Percentiles rank a stretch among this genome's conserved stretches.
phyloP scores from a whole-genome alignment of 129 eudicot species.

The Scalesia atractyloides region DNA sequence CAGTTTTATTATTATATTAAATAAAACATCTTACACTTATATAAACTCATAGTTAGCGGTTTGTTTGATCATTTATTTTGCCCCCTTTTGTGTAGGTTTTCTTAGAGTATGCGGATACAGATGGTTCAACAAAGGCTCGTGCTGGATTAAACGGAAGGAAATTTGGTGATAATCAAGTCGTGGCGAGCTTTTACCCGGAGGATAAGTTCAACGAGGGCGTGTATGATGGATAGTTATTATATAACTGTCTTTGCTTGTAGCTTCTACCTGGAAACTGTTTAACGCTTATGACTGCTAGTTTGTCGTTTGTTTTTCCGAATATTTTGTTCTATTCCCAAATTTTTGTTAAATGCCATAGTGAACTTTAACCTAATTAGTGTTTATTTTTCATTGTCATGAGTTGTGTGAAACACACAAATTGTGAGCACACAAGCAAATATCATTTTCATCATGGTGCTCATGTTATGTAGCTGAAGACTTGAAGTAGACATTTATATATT shows the following conservation, averaged over 20 bases:
- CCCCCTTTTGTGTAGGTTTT: conserved; percentile 52
- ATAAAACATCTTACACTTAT: no score
- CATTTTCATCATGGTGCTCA: no score
- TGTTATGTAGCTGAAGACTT: no score
- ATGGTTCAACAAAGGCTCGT: conserved; percentile 73
- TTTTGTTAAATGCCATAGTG: background rate
- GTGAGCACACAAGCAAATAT: no score
- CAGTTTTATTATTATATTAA: no score
- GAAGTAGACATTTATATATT: no score
- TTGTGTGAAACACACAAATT: no score
- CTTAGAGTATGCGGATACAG: conserved; percentile 72
- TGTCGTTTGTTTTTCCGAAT: background rate
- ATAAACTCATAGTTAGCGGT: background rate
- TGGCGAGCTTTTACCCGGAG: conserved; percentile 85
- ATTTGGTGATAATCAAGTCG: conserved; percentile 89
- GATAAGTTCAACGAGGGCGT: conserved; percentile 69
- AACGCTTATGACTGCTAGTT: background rate
- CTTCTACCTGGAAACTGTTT: background rate
- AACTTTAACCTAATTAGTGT: no score
- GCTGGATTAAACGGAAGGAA: conserved; percentile 82
- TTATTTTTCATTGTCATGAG: no score
- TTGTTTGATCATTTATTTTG: background rate
- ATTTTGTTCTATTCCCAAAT: background rate
- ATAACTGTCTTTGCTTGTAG: conserved; percentile 8
- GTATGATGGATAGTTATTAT: conserved; percentile 57